Percentiles rank a stretch among this genome's conserved stretches.
Conservation (phyloP, 305 asterid species). For the Stenogyne calaminthoides region DNA sequence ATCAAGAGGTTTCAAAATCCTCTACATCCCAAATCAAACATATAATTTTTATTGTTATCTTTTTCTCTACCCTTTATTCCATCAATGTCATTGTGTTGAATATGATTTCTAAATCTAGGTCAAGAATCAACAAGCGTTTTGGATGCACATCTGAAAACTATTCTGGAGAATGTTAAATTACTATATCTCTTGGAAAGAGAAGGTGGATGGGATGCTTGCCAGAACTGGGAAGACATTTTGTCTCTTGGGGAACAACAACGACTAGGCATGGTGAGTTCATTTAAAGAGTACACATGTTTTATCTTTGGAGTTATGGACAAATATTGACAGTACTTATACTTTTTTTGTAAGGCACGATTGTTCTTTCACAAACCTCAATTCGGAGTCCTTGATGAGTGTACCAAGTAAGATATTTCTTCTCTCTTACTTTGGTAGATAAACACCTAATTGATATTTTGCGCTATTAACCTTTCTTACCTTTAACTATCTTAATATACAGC, state of each 20-base stretch:
- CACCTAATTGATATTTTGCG: conserved; percentile 17
- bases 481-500: conserved; percentile 42
- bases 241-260: conserved; percentile 99
- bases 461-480: conserved; percentile 25
- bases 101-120: conserved; percentile 46
- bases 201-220: conserved; percentile 88
- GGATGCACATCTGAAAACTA: conserved; percentile 71
- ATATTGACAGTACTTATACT: conserved; percentile 28
- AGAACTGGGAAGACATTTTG: conserved; percentile 97
- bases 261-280: conserved; percentile 85
- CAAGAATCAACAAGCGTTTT: conserved; percentile 41
- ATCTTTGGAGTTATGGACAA: conserved; percentile 16
- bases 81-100: not conserved
- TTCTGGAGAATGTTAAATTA: conserved; percentile 84
- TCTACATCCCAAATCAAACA: too few relatives aligned
- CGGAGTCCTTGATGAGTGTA: conserved; percentile 97
- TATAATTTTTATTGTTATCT: too few relatives aligned
- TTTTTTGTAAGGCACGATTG: conserved; percentile 74
- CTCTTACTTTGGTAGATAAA: conserved; percentile 14
- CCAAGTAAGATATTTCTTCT: conserved; percentile 54
- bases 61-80: too few relatives aligned
- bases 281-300: not conserved
- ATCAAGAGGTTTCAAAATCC: too few relatives aligned
- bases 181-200: conserved; percentile 94
- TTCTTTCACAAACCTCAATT: conserved; percentile 97